phyloP scores from a whole-genome alignment of 805 yeast species.

The Suhomyces prunicola region DNA sequence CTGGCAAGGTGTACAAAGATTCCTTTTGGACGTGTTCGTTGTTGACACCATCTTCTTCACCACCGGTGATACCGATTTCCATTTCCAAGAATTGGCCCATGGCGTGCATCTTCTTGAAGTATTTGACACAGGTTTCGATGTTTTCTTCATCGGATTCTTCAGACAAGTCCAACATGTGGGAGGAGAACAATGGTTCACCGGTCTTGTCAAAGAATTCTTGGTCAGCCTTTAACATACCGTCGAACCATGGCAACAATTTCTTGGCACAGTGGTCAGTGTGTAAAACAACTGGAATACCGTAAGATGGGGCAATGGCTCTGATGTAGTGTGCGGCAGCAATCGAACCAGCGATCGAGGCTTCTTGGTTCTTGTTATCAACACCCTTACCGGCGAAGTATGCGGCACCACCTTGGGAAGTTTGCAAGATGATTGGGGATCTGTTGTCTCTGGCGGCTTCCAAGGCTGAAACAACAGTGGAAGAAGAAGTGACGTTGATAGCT shows the following conservation, averaged over 20 bases:
- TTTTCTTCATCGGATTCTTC: slow-evolving; percentile 96
- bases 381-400: slow-evolving; percentile 99
- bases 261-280: slow-evolving; percentile 99
- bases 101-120: slow-evolving; percentile 91
- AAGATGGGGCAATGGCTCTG: slow-evolving; percentile 92
- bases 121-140: slow-evolving; percentile 89
- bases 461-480: slow-evolving; percentile 76
- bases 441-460: slow-evolving; percentile 48
- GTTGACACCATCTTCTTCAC: slow-evolving; percentile 99
- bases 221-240: slow-evolving; percentile 96
- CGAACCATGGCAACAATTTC: slow-evolving; percentile 97
- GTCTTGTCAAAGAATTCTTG: slow-evolving; percentile 82
- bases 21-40: slow-evolving; percentile 90
- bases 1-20: slow-evolving; percentile 89
- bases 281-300: slow-evolving; percentile 93
- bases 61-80: slow-evolving; percentile 99
- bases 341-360: slow-evolving; percentile 91
- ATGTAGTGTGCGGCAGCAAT: slow-evolving; percentile 98
- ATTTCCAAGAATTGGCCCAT: slow-evolving; percentile 97
- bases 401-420: slow-evolving; percentile 98
- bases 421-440: slow-evolving; percentile 90
- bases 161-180: slow-evolving; percentile 97
- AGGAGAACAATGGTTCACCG: slow-evolving; percentile 96
- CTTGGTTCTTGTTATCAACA: slow-evolving; percentile 87
- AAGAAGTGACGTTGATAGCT: slow-evolving; percentile 96